Evolutionary conservation across 768 basidiomycete species (phyloP), one percentile per base, ranked within the genome.

Genomic region (Rhodosporidiobolus sp.): DNA sequence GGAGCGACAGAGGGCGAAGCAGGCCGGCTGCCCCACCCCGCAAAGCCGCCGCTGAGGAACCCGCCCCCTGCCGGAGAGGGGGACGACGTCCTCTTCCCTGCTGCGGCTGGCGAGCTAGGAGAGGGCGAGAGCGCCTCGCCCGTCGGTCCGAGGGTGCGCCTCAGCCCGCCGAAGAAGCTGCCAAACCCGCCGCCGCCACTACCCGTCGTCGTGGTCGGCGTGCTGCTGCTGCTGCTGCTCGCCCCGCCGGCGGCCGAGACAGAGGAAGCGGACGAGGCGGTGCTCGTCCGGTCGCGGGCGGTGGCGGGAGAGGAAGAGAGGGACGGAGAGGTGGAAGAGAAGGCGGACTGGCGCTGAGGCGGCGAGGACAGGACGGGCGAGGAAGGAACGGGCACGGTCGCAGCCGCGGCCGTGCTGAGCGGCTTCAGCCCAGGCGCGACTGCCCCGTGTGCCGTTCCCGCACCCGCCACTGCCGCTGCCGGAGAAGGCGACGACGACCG

Each of bases 151-250:
- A 49, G 22, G 12, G 55, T 35, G 19, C 38, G 32, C 7, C 56
- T 32, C 17, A 50, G 43, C 26, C 54, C 50, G 46, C 68, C 59
- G 53, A 65, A 61, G 63, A 65, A 65, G 32, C 46, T n/a, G 24
- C 58, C 59, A 34, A 70, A 26, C 22, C 55, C 35, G 60, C 43
- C 48, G 50, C 10, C 24, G n/a, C 6, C 10, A 19, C 32, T 3
- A 38, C 34, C 5, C 19, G 56, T 35, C 14, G 52, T 38, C 35
- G 19, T 10, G 30, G 38, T 24, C 64, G 38, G 5, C 30, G 24
- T n/a, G n/a, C 54, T 2, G 3, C 22, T 7, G 20, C 20, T 45
- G 28, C 10, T 19, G 20, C 8, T 14, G 43, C 30, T 17, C 5
- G n/a, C 11, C 22, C 26, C 20, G 9, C 53, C 10, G 5, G n/a